A percentile compares a stretch with the other conserved stretches of the same genome.
Conservation (phyloP, 192 early-diverging fungal species). For the Mortierella alpina region DNA sequence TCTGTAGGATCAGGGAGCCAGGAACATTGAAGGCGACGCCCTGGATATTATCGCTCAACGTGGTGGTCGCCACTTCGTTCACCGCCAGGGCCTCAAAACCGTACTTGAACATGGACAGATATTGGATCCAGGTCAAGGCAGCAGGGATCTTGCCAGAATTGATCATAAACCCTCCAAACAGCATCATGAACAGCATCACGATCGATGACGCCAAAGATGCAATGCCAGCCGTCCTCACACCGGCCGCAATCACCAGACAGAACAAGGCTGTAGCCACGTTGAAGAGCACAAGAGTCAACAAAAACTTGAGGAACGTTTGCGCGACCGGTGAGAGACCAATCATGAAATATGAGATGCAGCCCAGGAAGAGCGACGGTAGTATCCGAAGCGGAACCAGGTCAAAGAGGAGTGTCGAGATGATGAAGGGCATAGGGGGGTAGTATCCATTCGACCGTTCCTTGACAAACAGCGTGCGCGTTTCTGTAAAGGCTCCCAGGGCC, state of each 20-base stretch:
- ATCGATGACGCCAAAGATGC: slow-evolving; percentile 72
- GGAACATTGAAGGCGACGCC: slow-evolving; percentile 47
- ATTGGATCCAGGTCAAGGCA: slow-evolving; percentile 74
- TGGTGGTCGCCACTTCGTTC: slow-evolving; percentile 58
- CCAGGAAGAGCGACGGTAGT: slow-evolving; percentile 72
- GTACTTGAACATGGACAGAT: slow-evolving; percentile 78
- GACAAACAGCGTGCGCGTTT: slow-evolving; percentile 57
- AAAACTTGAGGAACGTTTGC: slow-evolving; percentile 67
- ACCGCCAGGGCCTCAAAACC: slow-evolving; percentile 80
- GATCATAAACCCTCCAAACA: slow-evolving; percentile 80
- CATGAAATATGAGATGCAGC: slow-evolving; percentile 76
- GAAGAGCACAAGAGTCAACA: slow-evolving; percentile 73
- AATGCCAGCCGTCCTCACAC: slow-evolving; percentile 66
- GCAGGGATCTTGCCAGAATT: slow-evolving; percentile 76
- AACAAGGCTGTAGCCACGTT: slow-evolving; percentile 69
- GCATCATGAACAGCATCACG: slow-evolving; percentile 79
- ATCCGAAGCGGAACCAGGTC: slow-evolving; percentile 78
- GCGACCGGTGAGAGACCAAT: slow-evolving; percentile 65
- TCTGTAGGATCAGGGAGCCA: slow-evolving; percentile 51
- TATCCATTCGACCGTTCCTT: slow-evolving; percentile 63
- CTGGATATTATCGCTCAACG: slow-evolving; percentile 46
- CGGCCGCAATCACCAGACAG: slow-evolving; percentile 68
- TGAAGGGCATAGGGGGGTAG: slow-evolving; percentile 59
- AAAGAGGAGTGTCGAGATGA: slow-evolving; percentile 72
- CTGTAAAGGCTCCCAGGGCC: slow-evolving; percentile 69